Base-by-base conservation (phyloP, 1,139 yeast species). In the Yarrowia galli region DNA sequence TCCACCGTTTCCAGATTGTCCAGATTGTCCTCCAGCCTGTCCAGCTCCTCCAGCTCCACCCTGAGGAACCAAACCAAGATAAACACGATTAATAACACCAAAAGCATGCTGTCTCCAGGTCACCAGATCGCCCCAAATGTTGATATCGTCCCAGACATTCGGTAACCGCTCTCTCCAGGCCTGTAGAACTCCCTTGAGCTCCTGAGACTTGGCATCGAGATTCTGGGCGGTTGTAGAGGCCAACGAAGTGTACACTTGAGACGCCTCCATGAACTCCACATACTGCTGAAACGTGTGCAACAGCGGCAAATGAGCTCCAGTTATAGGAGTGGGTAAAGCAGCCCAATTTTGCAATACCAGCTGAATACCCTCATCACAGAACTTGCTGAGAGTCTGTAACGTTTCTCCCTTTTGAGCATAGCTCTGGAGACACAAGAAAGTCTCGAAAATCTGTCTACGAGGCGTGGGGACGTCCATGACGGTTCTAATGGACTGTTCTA, bases 401-500 rank as follows among this genome's bases (percentile, higher is more conserved):
- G 92, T 86, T 73, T 91, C 96, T 69, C 91, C 87, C 73, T 92
- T 95, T 75, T 91, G 97, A 7, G 97, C 96, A 77, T 89, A 92
- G 2, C 97, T 96, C 79, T 96, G 99, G 53, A 96, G 83, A 65
- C 96, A 89, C 73, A 96, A 81, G 82, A 95, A 96, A 0, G 99
- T 92, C 76, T 95, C 98, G 76, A 95, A 96, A 65, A 93, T 88
- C 79, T 93, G 98, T 71, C 99, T 85, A 73, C 99, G 84, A 3
- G 99, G 98, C 0, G 99, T 95, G 13, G 99, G 99, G 38, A 92
- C 98, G 79, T 96, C 99, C 97, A 95, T 92, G 2, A 95, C 97
- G 66, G 96, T 91, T 77, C 92, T 91, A 42, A 95, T 96, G 0
- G 97, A 90, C 76, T 92, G 97, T 75, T 93, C 98, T 63, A 96